phyloP scores from a whole-genome alignment of 2,329 filamentous ascomycete genomes.

The Colletotrichum lini region DNA sequence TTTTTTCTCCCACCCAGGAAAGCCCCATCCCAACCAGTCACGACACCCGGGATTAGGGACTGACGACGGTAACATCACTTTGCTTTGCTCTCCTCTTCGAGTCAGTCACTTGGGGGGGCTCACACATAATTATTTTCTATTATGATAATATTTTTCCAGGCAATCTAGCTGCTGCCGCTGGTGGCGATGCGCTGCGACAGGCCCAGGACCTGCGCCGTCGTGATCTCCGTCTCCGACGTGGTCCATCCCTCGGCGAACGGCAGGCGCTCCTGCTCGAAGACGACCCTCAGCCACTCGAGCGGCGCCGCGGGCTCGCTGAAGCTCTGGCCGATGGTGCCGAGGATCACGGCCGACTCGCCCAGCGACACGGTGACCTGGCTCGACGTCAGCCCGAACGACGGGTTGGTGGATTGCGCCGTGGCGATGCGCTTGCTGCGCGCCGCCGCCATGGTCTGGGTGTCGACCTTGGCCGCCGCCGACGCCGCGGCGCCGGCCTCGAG shows the following conservation, averaged over 20 bases:
- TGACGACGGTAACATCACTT: background rate
- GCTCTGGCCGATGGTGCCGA: slow-evolving; percentile 42
- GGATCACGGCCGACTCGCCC: slow-evolving; percentile 44
- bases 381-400: slow-evolving; percentile 26
- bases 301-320: slow-evolving; percentile 33
- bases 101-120: too few relatives aligned
- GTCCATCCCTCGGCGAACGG: slow-evolving; percentile 36
- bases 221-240: slow-evolving; percentile 17
- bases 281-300: slow-evolving; percentile 32
- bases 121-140: background rate
- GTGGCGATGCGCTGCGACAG: slow-evolving; percentile 34
- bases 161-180: slow-evolving; percentile 10
- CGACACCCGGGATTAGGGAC: background rate
- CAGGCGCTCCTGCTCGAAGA: slow-evolving; percentile 38
- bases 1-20: background rate
- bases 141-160: background rate
- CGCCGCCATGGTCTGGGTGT: slow-evolving; percentile 47
- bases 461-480: slow-evolving; percentile 44
- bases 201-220: slow-evolving; percentile 28
- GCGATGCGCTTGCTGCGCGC: slow-evolving; percentile 48
- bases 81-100: background rate
- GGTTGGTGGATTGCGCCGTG: slow-evolving; percentile 42
- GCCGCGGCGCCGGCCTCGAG: slow-evolving; percentile 22
- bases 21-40: background rate
- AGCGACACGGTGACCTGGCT: slow-evolving; percentile 45